Base-by-base conservation (phyloP, 1,284 basidiomycete species). In the Tilletia horrida region DNA sequence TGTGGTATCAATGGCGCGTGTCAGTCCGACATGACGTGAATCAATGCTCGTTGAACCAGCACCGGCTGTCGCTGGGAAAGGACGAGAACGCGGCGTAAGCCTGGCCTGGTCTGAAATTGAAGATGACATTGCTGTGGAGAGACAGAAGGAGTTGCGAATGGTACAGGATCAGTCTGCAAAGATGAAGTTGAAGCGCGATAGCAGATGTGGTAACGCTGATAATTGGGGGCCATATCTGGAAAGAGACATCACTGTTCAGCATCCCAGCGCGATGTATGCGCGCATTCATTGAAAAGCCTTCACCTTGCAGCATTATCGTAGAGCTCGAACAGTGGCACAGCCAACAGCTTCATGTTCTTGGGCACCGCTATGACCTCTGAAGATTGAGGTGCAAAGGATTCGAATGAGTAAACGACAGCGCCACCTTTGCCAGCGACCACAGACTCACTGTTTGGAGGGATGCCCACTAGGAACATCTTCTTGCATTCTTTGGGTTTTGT, bases 401-500 rank as follows among this genome's bases (percentile, higher is more conserved):
- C 13, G 18, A 2, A 43, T 16, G 59, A 35, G 21, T 40, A 27
- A 27, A 35, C 31, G 44, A 9, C 11, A 4, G 35, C 35, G 35
- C 35, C 35, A 6, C 6, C 35, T 4, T 40, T 40, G 35, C 35
- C 35, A 50, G 52, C 35, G n/a, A n/a, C n/a, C n/a, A n/a, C n/a
- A 45, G 9, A 87, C 91, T 76, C 71, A 96, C 94, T 95, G 71
- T 88, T 87, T 78, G 93, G 90, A 0, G 95, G 93, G 88, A 97
- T 91, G 77, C 95, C 91, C 6, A 97, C 92, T 55, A 97, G 85
- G 84, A 92, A 97, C 61, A 97, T 86, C 82, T 94, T 96, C 84
- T 97, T 97, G 85, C 92, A 92, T 82, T 98, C 95, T 83, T 97
- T 98, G 9, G 95, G 95, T 81, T 94, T 92, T 52, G 92, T 93